Conservation (phyloP, 164 flowering plant species). For the Umbellularia californica region DNA sequence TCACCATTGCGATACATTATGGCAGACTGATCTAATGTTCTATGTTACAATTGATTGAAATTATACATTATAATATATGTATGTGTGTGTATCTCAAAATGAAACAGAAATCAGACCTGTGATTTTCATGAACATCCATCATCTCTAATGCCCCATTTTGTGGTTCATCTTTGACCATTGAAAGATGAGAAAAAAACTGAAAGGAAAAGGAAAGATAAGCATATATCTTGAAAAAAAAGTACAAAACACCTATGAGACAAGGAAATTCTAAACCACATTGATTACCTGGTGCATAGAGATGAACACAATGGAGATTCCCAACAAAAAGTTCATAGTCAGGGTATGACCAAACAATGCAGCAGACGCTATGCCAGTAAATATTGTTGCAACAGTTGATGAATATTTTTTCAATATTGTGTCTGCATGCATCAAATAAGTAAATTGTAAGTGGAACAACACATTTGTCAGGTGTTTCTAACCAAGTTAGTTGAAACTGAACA, state of each 20-base stretch:
- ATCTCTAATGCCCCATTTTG: conserved; percentile 55
- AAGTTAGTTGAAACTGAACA: too few relatives aligned
- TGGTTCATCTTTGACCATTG: conserved; percentile 78
- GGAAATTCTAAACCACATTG: neutral
- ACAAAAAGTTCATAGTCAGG: conserved; percentile 76
- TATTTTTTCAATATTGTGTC: conserved; percentile 99
- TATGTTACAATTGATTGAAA: neutral
- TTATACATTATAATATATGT: neutral
- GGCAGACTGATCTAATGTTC: neutral
- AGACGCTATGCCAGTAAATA: conserved; percentile 96
- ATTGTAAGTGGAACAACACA: neutral
- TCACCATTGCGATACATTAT: neutral
- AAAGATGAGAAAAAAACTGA: conserved; percentile 88
- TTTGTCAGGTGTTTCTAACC: too few relatives aligned
- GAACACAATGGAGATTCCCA: conserved; percentile 98
- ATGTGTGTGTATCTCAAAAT: neutral
- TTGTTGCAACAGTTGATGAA: conserved; percentile 98
- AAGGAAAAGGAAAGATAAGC: conserved; percentile 10
- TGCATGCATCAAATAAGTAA: conserved; percentile 21
- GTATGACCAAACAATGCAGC: conserved; percentile 92
- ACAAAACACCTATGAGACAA: neutral
- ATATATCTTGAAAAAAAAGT: neutral
- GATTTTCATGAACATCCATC: conserved; percentile 41
- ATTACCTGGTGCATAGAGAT: conserved; percentile 99
- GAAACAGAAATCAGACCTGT: conserved; percentile 36